Base-by-base conservation (phyloP, 345 rosid genomes). In the Conringia planisiliqua region DNA sequence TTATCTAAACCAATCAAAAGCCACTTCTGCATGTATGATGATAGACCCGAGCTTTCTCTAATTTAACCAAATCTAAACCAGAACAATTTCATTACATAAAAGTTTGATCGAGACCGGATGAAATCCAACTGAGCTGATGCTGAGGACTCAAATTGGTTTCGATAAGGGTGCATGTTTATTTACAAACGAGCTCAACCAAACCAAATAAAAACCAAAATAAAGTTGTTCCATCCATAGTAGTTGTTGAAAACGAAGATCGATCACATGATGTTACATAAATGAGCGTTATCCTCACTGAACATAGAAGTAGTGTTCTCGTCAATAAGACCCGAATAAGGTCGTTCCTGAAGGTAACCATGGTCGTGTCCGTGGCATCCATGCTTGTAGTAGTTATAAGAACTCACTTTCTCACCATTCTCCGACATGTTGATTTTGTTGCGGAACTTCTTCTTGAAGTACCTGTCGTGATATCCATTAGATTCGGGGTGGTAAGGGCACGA, bases 221-320 rank as follows among this genome's bases (percentile, higher is more conserved):
- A 20, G 51, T 71, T 51, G 76, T 62, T 62, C 36, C 47, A 70
- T 40, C 17, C 43, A 27, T 24, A 36, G 42, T n/a, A 17, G 30
- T 29, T 32, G 36, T 13, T 66, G 48, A 35, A 64, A 36, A 46
- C 12, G 58, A 58, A 66, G 13, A 68, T 20, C 4, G 7, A 65
- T 77, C 72, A 87, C 90, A 88, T 86, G 6, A 88, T 82, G 17
- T 82, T 69, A 59, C 96, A 90, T 79, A 92, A 90, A 71, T 90
- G 83, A 16, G 92, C 92, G 71, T 90, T 90, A 1, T 90, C 98
- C 54, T 92, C 94, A 38, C 85, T 87, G 40, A 90, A 90, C 77
- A 90, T 6, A 57, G 88, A 51, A 62, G 78, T 42, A 62, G 86
- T 73, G 39, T 63, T 79, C 24, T 82, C 77, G 33, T 84, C 78